Evolutionary conservation across 805 yeast species (phyloP).

Genomic region (Clavispora phyllophila): DNA sequence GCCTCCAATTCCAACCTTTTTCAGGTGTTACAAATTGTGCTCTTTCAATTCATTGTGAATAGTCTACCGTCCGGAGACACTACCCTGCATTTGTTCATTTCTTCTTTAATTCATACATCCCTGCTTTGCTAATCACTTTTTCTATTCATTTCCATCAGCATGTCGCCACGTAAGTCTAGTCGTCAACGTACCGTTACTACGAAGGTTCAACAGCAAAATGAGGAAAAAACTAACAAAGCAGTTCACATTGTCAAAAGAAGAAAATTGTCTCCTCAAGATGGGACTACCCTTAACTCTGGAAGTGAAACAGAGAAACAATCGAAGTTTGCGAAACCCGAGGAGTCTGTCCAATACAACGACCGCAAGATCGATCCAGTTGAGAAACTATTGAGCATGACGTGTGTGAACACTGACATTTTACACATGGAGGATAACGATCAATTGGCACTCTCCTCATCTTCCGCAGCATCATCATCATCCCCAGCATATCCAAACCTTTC

Average conservation of each 20-base stretch:
- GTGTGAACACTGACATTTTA: slow-evolving; percentile 26
- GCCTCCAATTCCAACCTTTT: background rate
- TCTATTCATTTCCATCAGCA: slow-evolving; percentile 3
- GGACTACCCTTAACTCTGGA: background rate
- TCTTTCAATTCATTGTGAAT: background rate
- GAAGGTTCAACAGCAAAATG: slow-evolving; percentile 13
- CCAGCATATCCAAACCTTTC: slow-evolving; percentile 15
- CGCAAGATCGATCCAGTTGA: slow-evolving; percentile 41
- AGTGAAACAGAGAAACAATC: slow-evolving; percentile 6
- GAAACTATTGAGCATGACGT: slow-evolving; percentile 33
- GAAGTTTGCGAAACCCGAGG: slow-evolving; percentile 2
- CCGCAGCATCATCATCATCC: slow-evolving; percentile 1
- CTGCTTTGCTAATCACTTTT: background rate
- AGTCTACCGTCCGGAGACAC: background rate
- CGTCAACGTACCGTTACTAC: slow-evolving; percentile 22
- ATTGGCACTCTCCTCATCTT: slow-evolving; percentile 1
- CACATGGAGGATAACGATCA: slow-evolving; percentile 19
- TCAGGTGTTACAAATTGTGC: background rate
- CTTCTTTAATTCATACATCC: background rate
- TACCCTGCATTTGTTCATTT: slow-evolving; percentile 1
- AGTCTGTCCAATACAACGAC: slow-evolving; percentile 4
- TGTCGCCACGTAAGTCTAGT: slow-evolving; percentile 29
- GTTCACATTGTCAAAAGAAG: slow-evolving; percentile 1
- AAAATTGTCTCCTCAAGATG: slow-evolving; percentile 1
- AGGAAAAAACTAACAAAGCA: slow-evolving; percentile 8